A percentile compares a stretch with the other conserved stretches of the same genome.
Conservation (phyloP, 257 asterid species). For the Cordia subcordata region DNA sequence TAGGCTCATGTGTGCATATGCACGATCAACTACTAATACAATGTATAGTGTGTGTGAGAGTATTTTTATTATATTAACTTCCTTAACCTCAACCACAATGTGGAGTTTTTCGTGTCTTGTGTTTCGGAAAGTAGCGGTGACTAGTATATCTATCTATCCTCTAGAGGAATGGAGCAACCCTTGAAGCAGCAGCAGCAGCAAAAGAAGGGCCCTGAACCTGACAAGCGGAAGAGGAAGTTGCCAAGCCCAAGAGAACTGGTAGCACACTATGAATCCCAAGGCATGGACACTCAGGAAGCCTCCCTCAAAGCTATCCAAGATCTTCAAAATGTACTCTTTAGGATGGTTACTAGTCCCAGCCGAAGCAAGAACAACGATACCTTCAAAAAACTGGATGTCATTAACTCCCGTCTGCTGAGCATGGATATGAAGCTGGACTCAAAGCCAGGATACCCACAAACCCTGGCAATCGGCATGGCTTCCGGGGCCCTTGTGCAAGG, state of each 20-base stretch:
- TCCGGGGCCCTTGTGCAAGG: slow-evolving; percentile 38
- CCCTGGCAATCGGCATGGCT: slow-evolving; percentile 62
- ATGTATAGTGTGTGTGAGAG: no score
- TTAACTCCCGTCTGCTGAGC: slow-evolving; percentile 51
- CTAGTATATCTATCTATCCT: no score
- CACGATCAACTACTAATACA: no score
- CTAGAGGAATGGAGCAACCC: slow-evolving; percentile 7
- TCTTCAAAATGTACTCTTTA: slow-evolving; percentile 72
- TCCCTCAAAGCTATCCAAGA: slow-evolving; percentile 78
- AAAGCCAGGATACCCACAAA: slow-evolving; percentile 71
- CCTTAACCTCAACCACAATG: no score
- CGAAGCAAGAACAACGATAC: slow-evolving; percentile 23
- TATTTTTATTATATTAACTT: no score
- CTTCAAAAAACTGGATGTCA: slow-evolving; percentile 62
- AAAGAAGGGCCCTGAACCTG: background rate
- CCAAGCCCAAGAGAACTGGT: slow-evolving; percentile 74
- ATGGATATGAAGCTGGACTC: slow-evolving; percentile 78
- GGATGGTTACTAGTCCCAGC: slow-evolving; percentile 28
- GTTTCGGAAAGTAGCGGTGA: no score
- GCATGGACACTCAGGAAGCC: slow-evolving; percentile 70
- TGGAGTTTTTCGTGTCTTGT: no score
- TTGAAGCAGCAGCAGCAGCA: background rate
- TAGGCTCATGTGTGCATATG: no score
- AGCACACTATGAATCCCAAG: slow-evolving; percentile 76
- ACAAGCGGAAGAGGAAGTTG: slow-evolving; percentile 35